Conservation (phyloP, 345 rosid species). For the Pistacia atlantica region DNA sequence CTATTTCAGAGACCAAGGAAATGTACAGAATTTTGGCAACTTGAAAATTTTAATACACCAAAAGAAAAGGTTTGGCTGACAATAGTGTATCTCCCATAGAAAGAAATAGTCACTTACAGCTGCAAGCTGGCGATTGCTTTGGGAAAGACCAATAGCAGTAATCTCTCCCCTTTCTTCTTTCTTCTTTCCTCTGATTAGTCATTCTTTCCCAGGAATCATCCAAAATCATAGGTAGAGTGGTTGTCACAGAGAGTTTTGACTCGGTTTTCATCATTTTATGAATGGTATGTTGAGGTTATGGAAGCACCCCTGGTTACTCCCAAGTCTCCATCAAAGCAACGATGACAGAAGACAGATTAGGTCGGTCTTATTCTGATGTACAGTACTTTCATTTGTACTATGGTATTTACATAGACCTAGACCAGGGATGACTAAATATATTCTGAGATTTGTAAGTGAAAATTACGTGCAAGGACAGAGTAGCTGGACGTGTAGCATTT, state of each 20-base stretch:
- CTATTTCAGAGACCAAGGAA: constrained; percentile 8
- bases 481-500: neutral
- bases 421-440: neutral
- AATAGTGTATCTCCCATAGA: neutral
- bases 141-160: neutral
- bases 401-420: neutral
- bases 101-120: neutral
- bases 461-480: neutral
- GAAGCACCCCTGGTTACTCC: neutral
- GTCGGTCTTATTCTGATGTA: neutral
- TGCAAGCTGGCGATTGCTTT: constrained; percentile 10
- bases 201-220: too few species aligned
- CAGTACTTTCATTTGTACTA: neutral
- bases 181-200: neutral
- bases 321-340: neutral
- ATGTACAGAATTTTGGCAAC: constrained; percentile 23
- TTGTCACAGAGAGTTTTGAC: neutral
- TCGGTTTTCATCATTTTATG: neutral
- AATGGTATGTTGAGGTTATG: neutral
- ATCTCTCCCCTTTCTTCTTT: neutral
- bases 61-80: neutral
- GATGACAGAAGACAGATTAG: neutral
- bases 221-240: too few species aligned
- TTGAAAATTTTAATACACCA: neutral
- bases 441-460: neutral